A percentile compares a stretch with the other conserved stretches of the same genome.
These are phyloP conservation scores for Penicillium herquei DNA, from an alignment of 495 filamentous ascomycete species.

Conservation along the genomic window DNA sequence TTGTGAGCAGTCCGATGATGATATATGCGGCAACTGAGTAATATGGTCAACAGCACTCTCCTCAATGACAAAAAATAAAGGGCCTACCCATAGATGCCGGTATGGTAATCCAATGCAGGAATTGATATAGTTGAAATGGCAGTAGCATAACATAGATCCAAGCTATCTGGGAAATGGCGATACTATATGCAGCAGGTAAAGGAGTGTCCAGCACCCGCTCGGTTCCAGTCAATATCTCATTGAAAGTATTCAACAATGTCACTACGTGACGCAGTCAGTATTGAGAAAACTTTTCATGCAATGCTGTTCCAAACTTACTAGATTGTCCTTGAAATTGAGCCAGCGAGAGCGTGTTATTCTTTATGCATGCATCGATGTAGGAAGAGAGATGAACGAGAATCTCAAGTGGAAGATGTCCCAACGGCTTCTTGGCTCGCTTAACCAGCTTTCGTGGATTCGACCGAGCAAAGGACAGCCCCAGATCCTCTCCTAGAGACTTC, in stretches of 20 bases:
- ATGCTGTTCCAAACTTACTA: conserved; percentile 27
- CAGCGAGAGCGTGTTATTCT: conserved; percentile 54
- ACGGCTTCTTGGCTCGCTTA: conserved; percentile 59
- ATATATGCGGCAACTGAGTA: conserved; percentile 72
- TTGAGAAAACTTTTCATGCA: not conserved
- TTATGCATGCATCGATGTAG: conserved; percentile 58
- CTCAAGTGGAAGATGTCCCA: conserved; percentile 77
- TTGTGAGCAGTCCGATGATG: conserved; percentile 83
- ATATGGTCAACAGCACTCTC: not conserved
- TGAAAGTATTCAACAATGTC: conserved; percentile 49
- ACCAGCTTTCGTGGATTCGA: conserved; percentile 72
- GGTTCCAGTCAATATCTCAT: conserved; percentile 70
- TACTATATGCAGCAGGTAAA: conserved; percentile 79
- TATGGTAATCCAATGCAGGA: conserved; percentile 74
- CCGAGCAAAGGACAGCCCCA: conserved; percentile 67
- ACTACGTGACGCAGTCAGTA: conserved; percentile 22
- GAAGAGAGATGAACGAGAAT: conserved; percentile 69
- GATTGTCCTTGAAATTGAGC: conserved; percentile 46
- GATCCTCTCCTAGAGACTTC: conserved; percentile 64
- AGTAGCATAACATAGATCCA: conserved; percentile 83
- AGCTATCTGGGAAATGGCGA: conserved; percentile 82
- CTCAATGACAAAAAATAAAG: not conserved
- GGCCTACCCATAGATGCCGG: conserved; percentile 68
- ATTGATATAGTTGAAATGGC: conserved; percentile 73
- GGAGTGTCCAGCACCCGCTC: conserved; percentile 85